Percentiles rank a stretch among this genome's conserved stretches.
phyloP scores from a whole-genome alignment of 768 basidiomycete species.

The Antrodiella citrinella region DNA sequence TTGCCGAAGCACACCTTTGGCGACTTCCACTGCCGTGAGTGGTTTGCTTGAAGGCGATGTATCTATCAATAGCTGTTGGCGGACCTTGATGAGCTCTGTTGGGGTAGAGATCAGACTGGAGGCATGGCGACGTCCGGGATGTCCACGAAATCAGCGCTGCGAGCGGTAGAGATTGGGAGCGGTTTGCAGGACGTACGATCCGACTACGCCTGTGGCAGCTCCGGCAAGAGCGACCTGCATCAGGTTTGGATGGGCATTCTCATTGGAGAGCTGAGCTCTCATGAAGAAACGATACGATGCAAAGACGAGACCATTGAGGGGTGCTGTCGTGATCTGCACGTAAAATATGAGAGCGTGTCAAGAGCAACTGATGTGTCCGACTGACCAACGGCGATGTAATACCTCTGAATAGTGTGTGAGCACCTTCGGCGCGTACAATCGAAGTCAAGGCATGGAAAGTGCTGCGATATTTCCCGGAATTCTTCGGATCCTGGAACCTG shows the following conservation, averaged over 20 bases:
- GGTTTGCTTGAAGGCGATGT: constrained; percentile 4
- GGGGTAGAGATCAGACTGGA: constrained; percentile 70
- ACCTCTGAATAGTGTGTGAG: constrained; percentile 67
- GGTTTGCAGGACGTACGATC: constrained; percentile 49
- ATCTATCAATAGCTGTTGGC: constrained; percentile 49
- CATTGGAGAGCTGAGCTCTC: constrained; percentile 47
- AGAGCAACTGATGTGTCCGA: constrained; percentile 8
- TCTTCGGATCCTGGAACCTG: constrained; percentile 61
- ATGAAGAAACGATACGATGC: constrained; percentile 77
- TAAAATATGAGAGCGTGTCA: background rate
- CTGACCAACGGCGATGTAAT: constrained; percentile 73
- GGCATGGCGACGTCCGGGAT: too few species aligned
- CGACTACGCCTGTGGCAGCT: constrained; percentile 68
- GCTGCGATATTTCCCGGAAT: constrained; percentile 49
- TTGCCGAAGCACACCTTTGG: constrained; percentile 42
- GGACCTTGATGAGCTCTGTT: constrained; percentile 83
- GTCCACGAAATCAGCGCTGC: background rate
- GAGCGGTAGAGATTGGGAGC: too few species aligned
- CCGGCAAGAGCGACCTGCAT: constrained; percentile 73
- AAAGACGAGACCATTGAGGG: constrained; percentile 84
- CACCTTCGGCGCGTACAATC: constrained; percentile 62
- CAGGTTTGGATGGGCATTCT: constrained; percentile 49
- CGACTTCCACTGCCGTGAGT: constrained; percentile 38
- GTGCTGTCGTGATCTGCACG: constrained; percentile 53
- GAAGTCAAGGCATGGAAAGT: constrained; percentile 58